These are phyloP conservation scores for Botrytis elliptica DNA, from an alignment of 2,329 filamentous ascomycete genomes.

Conservation along the genomic window DNA sequence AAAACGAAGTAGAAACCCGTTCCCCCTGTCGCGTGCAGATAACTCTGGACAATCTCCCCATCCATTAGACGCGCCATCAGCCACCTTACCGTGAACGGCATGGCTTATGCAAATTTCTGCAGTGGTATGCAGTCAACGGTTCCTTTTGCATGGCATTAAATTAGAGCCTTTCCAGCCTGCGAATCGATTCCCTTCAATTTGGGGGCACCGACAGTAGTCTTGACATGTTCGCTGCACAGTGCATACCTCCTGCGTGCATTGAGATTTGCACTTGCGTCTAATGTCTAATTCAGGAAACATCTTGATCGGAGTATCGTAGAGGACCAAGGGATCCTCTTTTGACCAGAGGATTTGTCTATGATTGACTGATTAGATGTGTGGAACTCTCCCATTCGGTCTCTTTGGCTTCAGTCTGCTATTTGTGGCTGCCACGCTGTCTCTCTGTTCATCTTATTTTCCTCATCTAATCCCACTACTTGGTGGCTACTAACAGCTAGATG, in stretches of 20 bases:
- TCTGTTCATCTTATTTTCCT: slow-evolving; percentile 15
- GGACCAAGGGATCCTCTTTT: slow-evolving; percentile 15
- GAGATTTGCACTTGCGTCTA: neutral
- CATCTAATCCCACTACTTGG: neutral
- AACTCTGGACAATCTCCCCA: neutral
- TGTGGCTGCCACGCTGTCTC: slow-evolving; percentile 9
- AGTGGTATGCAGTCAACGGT: slow-evolving; percentile 12
- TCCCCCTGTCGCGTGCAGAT: slow-evolving; percentile 20
- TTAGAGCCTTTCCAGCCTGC: neutral
- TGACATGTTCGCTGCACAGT: slow-evolving; percentile 8
- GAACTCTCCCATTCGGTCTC: slow-evolving; percentile 6
- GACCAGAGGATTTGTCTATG: slow-evolving; percentile 4
- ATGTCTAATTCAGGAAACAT: slow-evolving; percentile 20
- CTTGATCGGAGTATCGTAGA: neutral
- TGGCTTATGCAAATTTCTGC: slow-evolving; percentile 11
- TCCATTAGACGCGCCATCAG: slow-evolving; percentile 18
- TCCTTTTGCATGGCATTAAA: slow-evolving; percentile 10
- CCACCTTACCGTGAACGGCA: slow-evolving; percentile 15
- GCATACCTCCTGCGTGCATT: slow-evolving; percentile 11
- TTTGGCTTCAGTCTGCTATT: neutral
- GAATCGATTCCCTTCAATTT: slow-evolving; percentile 10
- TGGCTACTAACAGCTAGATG: neutral
- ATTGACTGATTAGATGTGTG: slow-evolving; percentile 14
- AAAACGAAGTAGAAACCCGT: slow-evolving; percentile 6
- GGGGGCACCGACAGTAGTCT: slow-evolving; percentile 15